phyloP scores from a whole-genome alignment of 1,284 basidiomycete species.

The Malassezia slooffiae region DNA sequence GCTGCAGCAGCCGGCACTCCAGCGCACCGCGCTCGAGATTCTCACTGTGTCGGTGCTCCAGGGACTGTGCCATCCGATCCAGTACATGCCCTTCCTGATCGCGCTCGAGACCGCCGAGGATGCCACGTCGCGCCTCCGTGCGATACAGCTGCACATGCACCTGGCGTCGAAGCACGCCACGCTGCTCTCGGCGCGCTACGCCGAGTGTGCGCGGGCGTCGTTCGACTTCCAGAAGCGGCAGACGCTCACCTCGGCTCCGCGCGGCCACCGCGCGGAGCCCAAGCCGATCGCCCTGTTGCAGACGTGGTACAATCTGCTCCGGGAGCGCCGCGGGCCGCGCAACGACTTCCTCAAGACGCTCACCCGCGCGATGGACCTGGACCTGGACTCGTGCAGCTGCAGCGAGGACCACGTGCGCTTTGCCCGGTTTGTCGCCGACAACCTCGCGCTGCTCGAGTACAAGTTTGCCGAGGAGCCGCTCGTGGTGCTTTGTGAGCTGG shows the following conservation, averaged over 20 bases:
- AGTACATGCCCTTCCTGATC: constrained; percentile 85
- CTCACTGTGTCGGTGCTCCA: constrained; percentile 84
- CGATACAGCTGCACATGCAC: constrained; percentile 66
- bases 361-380: constrained; percentile 66
- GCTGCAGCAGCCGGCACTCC: constrained; percentile 51
- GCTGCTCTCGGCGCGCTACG: constrained; percentile 72
- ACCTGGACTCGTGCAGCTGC: constrained; percentile 48
- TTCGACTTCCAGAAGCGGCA: constrained; percentile 64
- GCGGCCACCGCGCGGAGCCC: constrained; percentile 51
- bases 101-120: constrained; percentile 76
- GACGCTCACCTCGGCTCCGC: background rate
- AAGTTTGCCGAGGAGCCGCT: constrained; percentile 87
- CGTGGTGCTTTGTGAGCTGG: constrained; percentile 69
- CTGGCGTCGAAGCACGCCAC: constrained; percentile 81
- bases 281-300: constrained; percentile 64
- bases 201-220: constrained; percentile 64
- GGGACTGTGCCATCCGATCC: constrained; percentile 81
- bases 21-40: constrained; percentile 77
- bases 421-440: constrained; percentile 82
- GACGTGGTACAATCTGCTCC: constrained; percentile 77
- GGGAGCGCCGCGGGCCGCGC: constrained; percentile 71
- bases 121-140: constrained; percentile 58
- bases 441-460: constrained; percentile 80
- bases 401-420: constrained; percentile 52
- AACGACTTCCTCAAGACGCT: constrained; percentile 78